These are phyloP conservation scores for Talaromyces sp. DNA, from an alignment of 2,329 filamentous ascomycete genomes.

Conservation along the genomic window DNA sequence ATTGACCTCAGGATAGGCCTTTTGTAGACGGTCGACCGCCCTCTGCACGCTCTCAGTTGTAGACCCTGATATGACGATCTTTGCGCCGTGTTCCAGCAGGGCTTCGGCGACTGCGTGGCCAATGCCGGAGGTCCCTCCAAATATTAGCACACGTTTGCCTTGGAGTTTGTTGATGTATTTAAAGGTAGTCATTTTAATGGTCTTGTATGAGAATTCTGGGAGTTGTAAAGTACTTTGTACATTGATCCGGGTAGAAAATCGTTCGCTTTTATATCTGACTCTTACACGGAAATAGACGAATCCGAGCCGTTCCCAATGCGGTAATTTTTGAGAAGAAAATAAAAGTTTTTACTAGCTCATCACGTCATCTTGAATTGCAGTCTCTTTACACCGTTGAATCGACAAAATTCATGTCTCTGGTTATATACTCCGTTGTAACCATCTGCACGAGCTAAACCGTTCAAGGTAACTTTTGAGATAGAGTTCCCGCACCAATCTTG, in stretches of 20 bases:
- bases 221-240: neutral
- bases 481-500: neutral
- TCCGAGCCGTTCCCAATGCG: neutral
- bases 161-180: slow-evolving; percentile 38
- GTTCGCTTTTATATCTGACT: neutral
- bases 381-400: neutral
- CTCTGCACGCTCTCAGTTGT: slow-evolving; percentile 33
- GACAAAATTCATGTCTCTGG: neutral
- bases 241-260: neutral
- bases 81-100: slow-evolving; percentile 45
- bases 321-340: neutral
- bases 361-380: neutral
- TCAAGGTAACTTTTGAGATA: slow-evolving; percentile 4
- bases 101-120: slow-evolving; percentile 51
- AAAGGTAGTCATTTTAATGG: neutral
- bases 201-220: neutral
- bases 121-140: slow-evolving; percentile 52
- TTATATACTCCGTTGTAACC: neutral
- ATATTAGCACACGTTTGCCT: slow-evolving; percentile 44
- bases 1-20: slow-evolving; percentile 38
- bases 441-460: neutral
- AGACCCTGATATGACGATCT: slow-evolving; percentile 48
- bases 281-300: neutral
- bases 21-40: slow-evolving; percentile 37
- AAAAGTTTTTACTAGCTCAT: neutral